Base-by-base conservation (phyloP, 1,284 basidiomycete species). In the Rhodofomes roseus region DNA sequence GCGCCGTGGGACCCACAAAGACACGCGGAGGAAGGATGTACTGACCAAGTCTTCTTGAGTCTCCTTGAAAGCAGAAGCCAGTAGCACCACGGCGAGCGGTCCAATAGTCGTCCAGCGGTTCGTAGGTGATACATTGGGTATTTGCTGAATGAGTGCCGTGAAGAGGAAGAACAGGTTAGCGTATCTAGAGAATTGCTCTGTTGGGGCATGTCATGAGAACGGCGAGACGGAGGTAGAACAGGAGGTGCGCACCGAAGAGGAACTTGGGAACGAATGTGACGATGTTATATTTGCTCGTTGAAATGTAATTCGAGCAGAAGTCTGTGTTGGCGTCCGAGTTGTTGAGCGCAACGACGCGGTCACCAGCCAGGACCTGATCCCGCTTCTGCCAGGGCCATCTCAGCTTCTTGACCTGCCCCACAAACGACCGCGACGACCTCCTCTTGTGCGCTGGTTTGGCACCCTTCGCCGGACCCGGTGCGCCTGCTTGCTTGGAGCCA, bases 151-250 rank as follows among this genome's bases (percentile, higher is more conserved):
- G 74, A 87, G 92, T 27, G 95, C 95, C 39, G 96, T 99, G 80
- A 99, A 99, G 62, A 99, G 81, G 84, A 99, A 99, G 81, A 99
- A 99, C 62, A 99, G 63, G 74, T 99, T 99, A 67, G 97, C 97
- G 71, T 98, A 98, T 84, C 97, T 96, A 63, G 92, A 95, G 81
- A 98, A 97, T 87, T 98, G 95, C 74, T 98, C 95, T 90, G 78
- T 63, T 25, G 29, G 23, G 9, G 31, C 37, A 12, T n/a, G n/a
- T n/a, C n/a, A n/a, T 54, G 31, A 46, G 20, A 56, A 20, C n/a
- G 6, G 20, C 22, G 31, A 22, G 40, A 22, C 59, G 29, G 31
- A 37, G 44, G 29, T 31, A 12, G 5, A 6, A 40, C 25, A 36
- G 1, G 51, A 23, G 16, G 23, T n/a, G 74, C 87, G 68, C 68